Evolutionary conservation across 2,329 filamentous ascomycete genomes (phyloP), one percentile per base, ranked within the genome.

Genomic region (Phyllosticta capitalensis): DNA sequence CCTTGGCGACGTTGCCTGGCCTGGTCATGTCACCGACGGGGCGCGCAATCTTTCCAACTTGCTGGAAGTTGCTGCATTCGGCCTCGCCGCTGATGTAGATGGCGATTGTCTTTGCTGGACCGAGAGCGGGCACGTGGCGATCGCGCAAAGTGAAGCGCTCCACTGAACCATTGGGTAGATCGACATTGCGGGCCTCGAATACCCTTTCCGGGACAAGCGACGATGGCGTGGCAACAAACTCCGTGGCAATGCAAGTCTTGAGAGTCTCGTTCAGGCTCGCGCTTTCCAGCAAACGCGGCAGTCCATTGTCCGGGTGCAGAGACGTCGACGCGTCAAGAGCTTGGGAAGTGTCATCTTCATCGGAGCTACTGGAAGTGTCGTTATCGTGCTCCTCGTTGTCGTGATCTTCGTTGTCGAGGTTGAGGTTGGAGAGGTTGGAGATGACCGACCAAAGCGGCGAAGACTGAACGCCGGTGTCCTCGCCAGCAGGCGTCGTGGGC

Each of bases 31-130:
- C 77, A 76, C 60, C 80, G 79, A 57, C 73, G 63, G 7, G 33
- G 14, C 10, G 14, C 2, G 2, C 5, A 2, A 45, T 45, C 4
- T 14, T n/a, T 3, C 17, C 2, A 17, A 45, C 10, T 45, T 45
- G 14, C 4, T 17, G 10, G 33, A 17, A 45, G 5, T 45, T 45
- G 12, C 12, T 17, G 14, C 33, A 17, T n/a, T 45, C 33, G 60
- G 78, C 81, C 0, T 76, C 72, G 3, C 79, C 78, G 63, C 79
- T 77, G 0, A 77, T 77, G 62, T 73, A 76, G 53, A 81, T 69
- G 10, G 52, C 52, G 1, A 30, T 30, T 1, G n/a, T 21, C 1
- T 20, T 20, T 0, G n/a, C 24, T 4, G 24, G 30, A 5, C 52
- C 52, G 1, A 21, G 5, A 20, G 17, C 10, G 7, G 26, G 52